These are phyloP conservation scores for Crataegus laevigata DNA, from an alignment of 306 rosid genomes.

Conservation along the genomic window DNA sequence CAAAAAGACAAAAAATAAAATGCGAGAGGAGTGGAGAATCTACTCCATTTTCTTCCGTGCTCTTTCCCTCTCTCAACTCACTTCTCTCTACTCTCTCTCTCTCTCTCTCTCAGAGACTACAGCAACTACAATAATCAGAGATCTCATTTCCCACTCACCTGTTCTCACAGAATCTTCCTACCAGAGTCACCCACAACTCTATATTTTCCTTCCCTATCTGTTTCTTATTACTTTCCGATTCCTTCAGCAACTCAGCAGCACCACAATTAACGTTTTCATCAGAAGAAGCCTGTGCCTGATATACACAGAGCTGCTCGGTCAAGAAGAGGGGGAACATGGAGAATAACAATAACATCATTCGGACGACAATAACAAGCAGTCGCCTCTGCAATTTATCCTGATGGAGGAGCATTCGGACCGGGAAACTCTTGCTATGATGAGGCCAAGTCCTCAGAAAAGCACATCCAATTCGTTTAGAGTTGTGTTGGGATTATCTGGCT, in stretches of 20 bases:
- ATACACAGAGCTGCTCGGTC: slow-evolving; percentile 56
- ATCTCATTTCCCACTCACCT: slow-evolving; percentile 20
- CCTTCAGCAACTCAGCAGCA: slow-evolving; percentile 31
- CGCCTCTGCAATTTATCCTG: too few relatives aligned
- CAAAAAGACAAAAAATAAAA: too few relatives aligned
- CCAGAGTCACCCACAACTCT: neutral
- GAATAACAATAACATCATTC: slow-evolving; percentile 2
- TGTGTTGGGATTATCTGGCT: slow-evolving; percentile 59
- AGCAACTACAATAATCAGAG: slow-evolving; percentile 14
- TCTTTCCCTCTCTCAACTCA: neutral
- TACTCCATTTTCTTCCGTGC: neutral
- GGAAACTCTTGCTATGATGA: too few relatives aligned
- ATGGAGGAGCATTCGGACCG: too few relatives aligned
- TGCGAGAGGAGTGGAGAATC: too few relatives aligned
- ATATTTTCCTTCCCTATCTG: neutral
- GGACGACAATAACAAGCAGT: too few relatives aligned
- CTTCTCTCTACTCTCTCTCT: neutral
- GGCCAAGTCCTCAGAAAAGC: too few relatives aligned
- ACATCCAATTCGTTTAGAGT: too few relatives aligned
- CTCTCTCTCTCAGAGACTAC: neutral
- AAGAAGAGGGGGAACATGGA: slow-evolving; percentile 32
- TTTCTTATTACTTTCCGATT: slow-evolving; percentile 22
- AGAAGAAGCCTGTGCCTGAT: slow-evolving; percentile 55
- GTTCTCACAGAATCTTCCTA: slow-evolving; percentile 56
- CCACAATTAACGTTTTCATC: neutral